Percentiles rank a stretch among this genome's conserved stretches.
These are phyloP conservation scores for Sicyos baderoa DNA, from an alignment of 306 rosid genomes.

Conservation along the genomic window DNA sequence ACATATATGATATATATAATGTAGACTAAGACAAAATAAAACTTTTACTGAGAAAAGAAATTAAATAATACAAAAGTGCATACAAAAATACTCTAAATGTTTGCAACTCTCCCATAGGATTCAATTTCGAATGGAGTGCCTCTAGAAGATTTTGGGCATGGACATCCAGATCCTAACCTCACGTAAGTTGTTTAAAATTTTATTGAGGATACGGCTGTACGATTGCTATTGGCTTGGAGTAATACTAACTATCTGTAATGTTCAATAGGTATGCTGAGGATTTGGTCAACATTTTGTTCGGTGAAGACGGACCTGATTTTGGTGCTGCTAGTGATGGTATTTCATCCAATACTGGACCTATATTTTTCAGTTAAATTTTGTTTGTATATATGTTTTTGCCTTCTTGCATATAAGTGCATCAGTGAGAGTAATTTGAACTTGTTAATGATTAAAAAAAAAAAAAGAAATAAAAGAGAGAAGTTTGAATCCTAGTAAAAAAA, in stretches of 20 bases:
- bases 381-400: neutral
- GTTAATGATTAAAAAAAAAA: too few species aligned
- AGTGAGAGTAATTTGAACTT: too few species aligned
- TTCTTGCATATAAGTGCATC: too few species aligned
- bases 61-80: neutral
- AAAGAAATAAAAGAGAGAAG: too few species aligned
- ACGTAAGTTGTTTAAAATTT: constrained; percentile 47
- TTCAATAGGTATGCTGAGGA: constrained; percentile 85
- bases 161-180: constrained; percentile 97
- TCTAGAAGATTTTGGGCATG: constrained; percentile 91
- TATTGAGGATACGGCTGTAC: constrained; percentile 16
- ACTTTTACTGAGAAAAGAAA: neutral
- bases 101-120: constrained; percentile 47
- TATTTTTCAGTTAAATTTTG: neutral
- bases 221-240: neutral
- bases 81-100: constrained; percentile 15
- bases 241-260: constrained; percentile 21
- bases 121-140: constrained; percentile 87
- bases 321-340: constrained; percentile 99
- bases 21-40: neutral
- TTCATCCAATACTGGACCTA: constrained; percentile 15
- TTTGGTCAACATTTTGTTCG: constrained; percentile 63
- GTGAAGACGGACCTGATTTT: constrained; percentile 81
- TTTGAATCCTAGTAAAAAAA: too few species aligned
- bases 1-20: neutral